Evolutionary conservation across 2,329 filamentous ascomycete genomes (phyloP).

Genomic region (Aspergillus eucalypticola): DNA sequence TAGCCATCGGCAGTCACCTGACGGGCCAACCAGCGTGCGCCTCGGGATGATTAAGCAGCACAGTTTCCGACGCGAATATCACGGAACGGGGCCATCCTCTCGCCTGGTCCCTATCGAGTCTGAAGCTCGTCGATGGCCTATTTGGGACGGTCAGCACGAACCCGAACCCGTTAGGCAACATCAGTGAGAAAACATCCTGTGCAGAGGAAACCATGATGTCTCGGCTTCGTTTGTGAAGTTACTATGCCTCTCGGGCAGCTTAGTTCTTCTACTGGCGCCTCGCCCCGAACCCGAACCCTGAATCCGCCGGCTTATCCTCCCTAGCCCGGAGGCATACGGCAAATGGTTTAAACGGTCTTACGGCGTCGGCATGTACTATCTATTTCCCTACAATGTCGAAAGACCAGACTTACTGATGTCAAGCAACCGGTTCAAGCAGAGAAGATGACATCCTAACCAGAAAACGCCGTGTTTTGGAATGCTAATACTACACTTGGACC

Average conservation of each 20-base stretch:
- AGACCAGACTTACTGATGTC: background rate
- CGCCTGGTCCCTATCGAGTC: background rate
- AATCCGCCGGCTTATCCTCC: background rate
- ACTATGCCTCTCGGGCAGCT: background rate
- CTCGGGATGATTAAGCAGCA: conserved; percentile 31
- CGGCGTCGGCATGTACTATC: background rate
- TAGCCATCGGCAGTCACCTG: conserved; percentile 23
- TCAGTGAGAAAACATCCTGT: background rate
- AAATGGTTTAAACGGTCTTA: conserved; percentile 22
- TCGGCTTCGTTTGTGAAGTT: background rate
- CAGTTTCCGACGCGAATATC: conserved; percentile 34
- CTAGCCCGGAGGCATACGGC: conserved; percentile 9
- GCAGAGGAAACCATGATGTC: background rate
- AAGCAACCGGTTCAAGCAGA: background rate
- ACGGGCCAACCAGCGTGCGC: conserved; percentile 31
- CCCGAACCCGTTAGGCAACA: background rate
- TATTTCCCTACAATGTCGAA: background rate
- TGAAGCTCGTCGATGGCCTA: background rate
- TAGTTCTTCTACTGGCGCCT: background rate
- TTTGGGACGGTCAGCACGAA: background rate
- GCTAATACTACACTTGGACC: background rate
- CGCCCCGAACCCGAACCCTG: background rate
- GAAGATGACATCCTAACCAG: background rate
- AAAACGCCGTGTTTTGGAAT: background rate
- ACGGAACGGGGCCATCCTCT: conserved; percentile 23